Evolutionary conservation across 441 rosid genomes (phyloP), one percentile per base, ranked within the genome.

Genomic region (Melastoma candidum): DNA sequence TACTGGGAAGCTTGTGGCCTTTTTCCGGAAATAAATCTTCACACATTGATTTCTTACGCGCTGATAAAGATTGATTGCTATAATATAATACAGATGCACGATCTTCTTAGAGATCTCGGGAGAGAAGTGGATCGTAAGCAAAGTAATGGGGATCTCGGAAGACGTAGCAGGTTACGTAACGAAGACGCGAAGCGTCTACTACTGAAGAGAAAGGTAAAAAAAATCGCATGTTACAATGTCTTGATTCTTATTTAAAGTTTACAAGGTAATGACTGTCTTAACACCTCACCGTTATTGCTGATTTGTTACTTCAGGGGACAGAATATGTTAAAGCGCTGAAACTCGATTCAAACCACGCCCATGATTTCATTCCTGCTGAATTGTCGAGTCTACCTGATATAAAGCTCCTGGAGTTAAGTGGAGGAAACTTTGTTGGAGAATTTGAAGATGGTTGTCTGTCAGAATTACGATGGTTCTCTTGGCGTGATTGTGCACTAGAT

Each of bases 81-180:
- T 1, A 8, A 49, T 43, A 12, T 6, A 11, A 36, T 49, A 4
- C 12, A 48, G 55, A 27, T 49, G 55, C 55, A 58, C 1, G 55
- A 58, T 26, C 47, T 22, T 9, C 49, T 58, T 2, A 43, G 39
- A 43, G 55, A 58, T 25, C 2, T 58, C 0, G 63, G 49, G n/a
- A 49, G 63, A 1, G 1, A 58, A 49, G 50, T 58, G 5, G 3
- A 49, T 58, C 9, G 7, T 3, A n/a, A 0, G 25, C 48, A 58
- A 14, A 13, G 13, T 44, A 8, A 14, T 13, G 44, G 0, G 6
- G 25, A 13, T 24, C 43, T 4, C 0, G 7, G 0, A 17, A 6
- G n/a, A 8, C 41, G 48, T 0, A 58, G 54, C 7, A 43, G 63
- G 41, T n/a, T 58, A 26, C 41, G 63, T 50, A 0, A 0, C 0